Evolutionary conservation across 768 basidiomycete species (phyloP).

Genomic region (Serpula lacrymans): DNA sequence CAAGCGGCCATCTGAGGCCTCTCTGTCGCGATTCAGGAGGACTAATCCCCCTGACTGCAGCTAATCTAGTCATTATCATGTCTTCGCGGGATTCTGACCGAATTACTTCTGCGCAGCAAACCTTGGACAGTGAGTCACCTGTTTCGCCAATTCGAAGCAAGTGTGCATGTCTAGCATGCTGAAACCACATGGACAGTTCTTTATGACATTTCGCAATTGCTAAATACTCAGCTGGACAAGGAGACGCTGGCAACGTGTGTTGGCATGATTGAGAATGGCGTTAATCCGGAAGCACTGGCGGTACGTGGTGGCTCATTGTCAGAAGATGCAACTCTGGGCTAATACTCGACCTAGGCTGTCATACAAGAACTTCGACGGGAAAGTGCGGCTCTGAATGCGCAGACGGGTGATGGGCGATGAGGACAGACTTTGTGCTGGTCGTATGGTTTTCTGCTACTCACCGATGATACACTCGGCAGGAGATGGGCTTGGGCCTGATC

Average conservation of each 20-base stretch:
- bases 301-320: slow-evolving; percentile 41
- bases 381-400: slow-evolving; percentile 39
- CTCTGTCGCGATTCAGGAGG: too few species aligned
- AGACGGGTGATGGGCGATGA: slow-evolving; percentile 27
- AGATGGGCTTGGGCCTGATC: too few species aligned
- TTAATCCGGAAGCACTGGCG: slow-evolving; percentile 89
- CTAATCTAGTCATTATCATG: slow-evolving; percentile 20
- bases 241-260: slow-evolving; percentile 92
- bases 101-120: slow-evolving; percentile 62
- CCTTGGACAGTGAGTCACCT: slow-evolving; percentile 58
- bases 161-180: too few species aligned
- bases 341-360: slow-evolving; percentile 53
- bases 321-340: neutral
- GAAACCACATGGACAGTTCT: too few species aligned
- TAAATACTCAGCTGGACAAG: slow-evolving; percentile 86
- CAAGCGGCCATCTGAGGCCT: too few species aligned
- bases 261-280: slow-evolving; percentile 88
- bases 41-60: too few species aligned
- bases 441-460: neutral
- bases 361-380: slow-evolving; percentile 82
- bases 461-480: too few species aligned
- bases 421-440: too few species aligned
- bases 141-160: slow-evolving; percentile 5
- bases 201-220: slow-evolving; percentile 81
- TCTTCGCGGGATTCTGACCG: slow-evolving; percentile 55